A percentile compares a stretch with the other conserved stretches of the same genome.
Conservation (phyloP, 192 early-diverging fungal species). For the Haplosporangium gracile region DNA sequence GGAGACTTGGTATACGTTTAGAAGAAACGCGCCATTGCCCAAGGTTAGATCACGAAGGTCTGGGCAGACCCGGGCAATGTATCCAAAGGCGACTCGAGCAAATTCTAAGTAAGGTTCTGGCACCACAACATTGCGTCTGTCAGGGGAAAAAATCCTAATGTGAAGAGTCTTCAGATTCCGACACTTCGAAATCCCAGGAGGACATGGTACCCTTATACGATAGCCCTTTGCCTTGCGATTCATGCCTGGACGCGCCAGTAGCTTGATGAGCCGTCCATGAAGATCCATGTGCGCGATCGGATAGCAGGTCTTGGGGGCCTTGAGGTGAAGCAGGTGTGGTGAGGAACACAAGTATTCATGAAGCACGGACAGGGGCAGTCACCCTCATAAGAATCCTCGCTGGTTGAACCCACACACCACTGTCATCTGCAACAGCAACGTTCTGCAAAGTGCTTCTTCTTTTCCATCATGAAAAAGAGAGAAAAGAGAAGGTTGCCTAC, state of each 20-base stretch:
- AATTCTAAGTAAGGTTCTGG: neutral
- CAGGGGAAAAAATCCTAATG: neutral
- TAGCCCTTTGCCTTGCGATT: no score
- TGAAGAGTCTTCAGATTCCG: neutral
- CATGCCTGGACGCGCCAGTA: neutral
- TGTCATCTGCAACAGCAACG: no score
- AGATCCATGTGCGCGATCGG: neutral
- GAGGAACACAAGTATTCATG: neutral
- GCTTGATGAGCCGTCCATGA: neutral
- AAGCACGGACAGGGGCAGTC: neutral
- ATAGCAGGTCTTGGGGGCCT: neutral
- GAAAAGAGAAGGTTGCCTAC: no score
- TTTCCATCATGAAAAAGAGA: no score
- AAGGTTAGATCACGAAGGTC: neutral
- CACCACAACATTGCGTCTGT: neutral
- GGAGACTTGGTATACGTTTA: neutral
- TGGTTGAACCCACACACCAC: no score
- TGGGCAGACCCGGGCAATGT: neutral
- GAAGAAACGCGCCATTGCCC: neutral
- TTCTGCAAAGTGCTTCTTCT: no score
- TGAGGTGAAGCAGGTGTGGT: neutral
- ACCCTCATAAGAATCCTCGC: no score
- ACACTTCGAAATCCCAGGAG: neutral
- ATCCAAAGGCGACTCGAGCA: neutral
- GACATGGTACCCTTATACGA: neutral